Percentiles rank a stretch among this genome's conserved stretches.
Conservation (phyloP, 2,329 filamentous ascomycete genomes). For the Torrubiellomyces zombiae region DNA sequence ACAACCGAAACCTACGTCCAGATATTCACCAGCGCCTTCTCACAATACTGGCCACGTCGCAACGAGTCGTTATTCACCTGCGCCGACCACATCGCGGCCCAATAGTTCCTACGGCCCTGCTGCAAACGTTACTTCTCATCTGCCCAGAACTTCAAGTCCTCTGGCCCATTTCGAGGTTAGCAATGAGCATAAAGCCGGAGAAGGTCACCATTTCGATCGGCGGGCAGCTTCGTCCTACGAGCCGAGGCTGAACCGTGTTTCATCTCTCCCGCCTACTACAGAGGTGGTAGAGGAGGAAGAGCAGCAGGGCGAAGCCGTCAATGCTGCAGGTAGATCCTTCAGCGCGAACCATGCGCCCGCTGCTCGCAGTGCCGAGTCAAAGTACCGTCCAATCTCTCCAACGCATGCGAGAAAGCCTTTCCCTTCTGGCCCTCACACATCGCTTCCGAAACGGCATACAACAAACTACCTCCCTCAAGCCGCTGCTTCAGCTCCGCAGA, state of each 20-base stretch:
- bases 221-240: constrained; percentile 38
- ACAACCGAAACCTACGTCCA: constrained; percentile 18
- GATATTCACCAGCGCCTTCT: constrained; percentile 46
- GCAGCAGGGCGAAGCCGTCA: constrained; percentile 5
- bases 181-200: constrained; percentile 26
- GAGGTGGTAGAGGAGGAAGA: constrained; percentile 45
- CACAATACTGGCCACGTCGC: constrained; percentile 19
- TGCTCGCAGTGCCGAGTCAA: constrained; percentile 14
- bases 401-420: constrained; percentile 19
- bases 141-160: constrained; percentile 49
- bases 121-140: constrained; percentile 35
- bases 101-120: constrained; percentile 24
- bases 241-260: constrained; percentile 33
- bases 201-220: constrained; percentile 26
- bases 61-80: constrained; percentile 38
- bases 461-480: constrained; percentile 34
- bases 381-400: constrained; percentile 21
- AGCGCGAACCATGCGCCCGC: constrained; percentile 11
- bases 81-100: constrained; percentile 22
- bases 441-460: constrained; percentile 36
- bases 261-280: constrained; percentile 42
- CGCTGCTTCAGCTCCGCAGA: constrained; percentile 14
- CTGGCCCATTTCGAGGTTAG: constrained; percentile 45
- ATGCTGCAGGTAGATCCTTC: constrained; percentile 9
- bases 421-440: constrained; percentile 27